phyloP scores from a whole-genome alignment of 345 rosid genomes.

The Noccaea bulbosa region DNA sequence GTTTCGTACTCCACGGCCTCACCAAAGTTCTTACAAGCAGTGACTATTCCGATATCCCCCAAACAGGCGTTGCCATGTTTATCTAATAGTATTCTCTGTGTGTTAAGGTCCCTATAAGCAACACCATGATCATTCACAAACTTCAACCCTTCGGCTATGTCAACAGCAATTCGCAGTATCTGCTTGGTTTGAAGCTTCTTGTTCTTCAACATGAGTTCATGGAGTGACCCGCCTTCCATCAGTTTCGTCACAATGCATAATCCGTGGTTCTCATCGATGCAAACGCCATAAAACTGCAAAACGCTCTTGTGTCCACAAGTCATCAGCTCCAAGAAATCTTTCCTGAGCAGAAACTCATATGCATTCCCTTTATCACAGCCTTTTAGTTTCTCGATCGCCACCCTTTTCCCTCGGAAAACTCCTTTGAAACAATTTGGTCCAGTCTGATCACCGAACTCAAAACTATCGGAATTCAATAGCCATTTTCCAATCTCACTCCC shows the following conservation, averaged over 20 bases:
- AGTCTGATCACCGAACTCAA: constrained; percentile 78
- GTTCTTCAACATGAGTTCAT: constrained; percentile 72
- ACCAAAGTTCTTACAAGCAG: constrained; percentile 85
- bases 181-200: constrained; percentile 83
- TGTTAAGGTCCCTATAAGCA: constrained; percentile 79
- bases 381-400: constrained; percentile 89
- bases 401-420: constrained; percentile 68
- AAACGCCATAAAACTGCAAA: constrained; percentile 79
- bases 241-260: constrained; percentile 85
- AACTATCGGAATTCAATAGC: constrained; percentile 75
- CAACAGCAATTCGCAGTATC: constrained; percentile 68
- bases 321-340: constrained; percentile 85
- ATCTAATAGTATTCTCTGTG: constrained; percentile 77
- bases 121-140: constrained; percentile 88
- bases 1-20: constrained; percentile 94
- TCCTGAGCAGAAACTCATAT: constrained; percentile 78
- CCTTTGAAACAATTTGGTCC: constrained; percentile 77
- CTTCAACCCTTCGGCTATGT: constrained; percentile 82
- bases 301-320: constrained; percentile 90
- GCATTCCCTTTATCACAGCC: constrained; percentile 96
- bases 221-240: constrained; percentile 93
- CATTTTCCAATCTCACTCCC: constrained; percentile 74
- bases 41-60: constrained; percentile 84
- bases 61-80: constrained; percentile 85
- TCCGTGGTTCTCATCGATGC: constrained; percentile 89